Evolutionary conservation across 495 filamentous ascomycete genomes (phyloP).

Genomic region (Ascobolus immersus): DNA sequence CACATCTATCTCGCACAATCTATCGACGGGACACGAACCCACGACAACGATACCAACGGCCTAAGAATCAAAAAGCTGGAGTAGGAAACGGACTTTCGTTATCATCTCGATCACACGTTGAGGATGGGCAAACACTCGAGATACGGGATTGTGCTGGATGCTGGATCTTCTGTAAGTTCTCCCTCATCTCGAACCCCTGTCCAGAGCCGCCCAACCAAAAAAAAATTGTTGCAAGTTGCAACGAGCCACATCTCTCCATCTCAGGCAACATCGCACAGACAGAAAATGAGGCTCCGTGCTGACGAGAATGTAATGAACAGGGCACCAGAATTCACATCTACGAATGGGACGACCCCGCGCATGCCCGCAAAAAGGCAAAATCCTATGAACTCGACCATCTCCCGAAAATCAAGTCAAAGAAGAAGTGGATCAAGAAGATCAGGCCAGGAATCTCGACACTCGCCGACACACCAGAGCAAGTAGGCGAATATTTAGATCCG

Average conservation of each 20-base stretch:
- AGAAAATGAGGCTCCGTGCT: too few relatives aligned
- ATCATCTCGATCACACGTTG: too few relatives aligned
- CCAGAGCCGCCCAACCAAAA: background rate
- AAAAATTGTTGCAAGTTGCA: background rate
- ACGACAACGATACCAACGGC: too few relatives aligned
- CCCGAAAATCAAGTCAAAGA: constrained; percentile 56
- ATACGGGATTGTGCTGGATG: constrained; percentile 44
- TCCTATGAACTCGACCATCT: constrained; percentile 37
- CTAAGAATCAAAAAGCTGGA: too few relatives aligned
- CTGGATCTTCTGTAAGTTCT: constrained; percentile 36
- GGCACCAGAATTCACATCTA: constrained; percentile 89
- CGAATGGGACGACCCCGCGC: constrained; percentile 54
- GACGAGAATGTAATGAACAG: background rate
- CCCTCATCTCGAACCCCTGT: constrained; percentile 1
- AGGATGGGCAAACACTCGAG: constrained; percentile 15
- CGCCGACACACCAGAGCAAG: constrained; percentile 42
- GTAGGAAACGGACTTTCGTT: too few relatives aligned
- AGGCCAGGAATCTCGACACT: constrained; percentile 79
- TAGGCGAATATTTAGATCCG: constrained; percentile 60
- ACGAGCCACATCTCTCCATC: constrained; percentile 4
- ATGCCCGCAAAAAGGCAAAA: constrained; percentile 35
- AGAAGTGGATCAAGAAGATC: constrained; percentile 81
- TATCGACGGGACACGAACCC: too few relatives aligned
- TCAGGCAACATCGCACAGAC: background rate
- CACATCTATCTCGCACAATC: too few relatives aligned